Evolutionary conservation across 495 filamentous ascomycete species (phyloP).

Genomic region (Talaromyces stipitatus): DNA sequence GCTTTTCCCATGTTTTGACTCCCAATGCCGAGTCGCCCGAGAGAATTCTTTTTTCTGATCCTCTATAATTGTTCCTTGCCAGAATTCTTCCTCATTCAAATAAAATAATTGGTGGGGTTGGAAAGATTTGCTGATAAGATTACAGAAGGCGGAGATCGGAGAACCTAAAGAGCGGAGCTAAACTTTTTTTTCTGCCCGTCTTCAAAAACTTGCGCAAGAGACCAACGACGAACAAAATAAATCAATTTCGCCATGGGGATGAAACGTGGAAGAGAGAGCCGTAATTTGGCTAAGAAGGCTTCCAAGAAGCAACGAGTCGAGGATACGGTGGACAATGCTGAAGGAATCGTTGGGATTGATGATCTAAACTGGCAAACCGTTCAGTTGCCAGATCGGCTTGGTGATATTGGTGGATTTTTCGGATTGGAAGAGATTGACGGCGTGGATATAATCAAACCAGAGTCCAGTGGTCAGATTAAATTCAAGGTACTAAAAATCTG

Average conservation of each 20-base stretch:
- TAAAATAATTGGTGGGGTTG: background rate
- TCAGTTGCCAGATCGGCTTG: conserved; percentile 72
- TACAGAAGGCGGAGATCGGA: background rate
- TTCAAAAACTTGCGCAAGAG: background rate
- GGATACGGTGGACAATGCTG: conserved; percentile 15
- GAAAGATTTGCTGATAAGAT: conserved; percentile 6
- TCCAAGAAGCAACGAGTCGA: conserved; percentile 46
- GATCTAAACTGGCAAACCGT: conserved; percentile 78
- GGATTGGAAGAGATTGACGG: conserved; percentile 89
- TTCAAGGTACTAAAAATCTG: conserved; percentile 36
- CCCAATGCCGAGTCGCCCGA: too few relatives aligned
- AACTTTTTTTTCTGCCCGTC: conserved; percentile 6
- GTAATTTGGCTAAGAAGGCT: conserved; percentile 18
- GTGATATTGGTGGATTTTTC: conserved; percentile 91
- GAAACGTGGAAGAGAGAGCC: conserved; percentile 42
- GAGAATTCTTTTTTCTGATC: background rate
- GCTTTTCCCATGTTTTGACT: conserved; percentile 76
- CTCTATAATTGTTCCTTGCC: background rate
- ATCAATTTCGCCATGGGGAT: conserved; percentile 25
- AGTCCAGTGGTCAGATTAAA: conserved; percentile 25
- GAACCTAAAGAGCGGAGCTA: background rate
- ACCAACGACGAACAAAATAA: background rate
- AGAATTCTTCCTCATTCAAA: background rate
- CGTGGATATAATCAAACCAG: conserved; percentile 62
- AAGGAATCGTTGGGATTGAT: conserved; percentile 39